Conservation (phyloP, 2,329 filamentous ascomycete species). For the Talaromyces sp. region DNA sequence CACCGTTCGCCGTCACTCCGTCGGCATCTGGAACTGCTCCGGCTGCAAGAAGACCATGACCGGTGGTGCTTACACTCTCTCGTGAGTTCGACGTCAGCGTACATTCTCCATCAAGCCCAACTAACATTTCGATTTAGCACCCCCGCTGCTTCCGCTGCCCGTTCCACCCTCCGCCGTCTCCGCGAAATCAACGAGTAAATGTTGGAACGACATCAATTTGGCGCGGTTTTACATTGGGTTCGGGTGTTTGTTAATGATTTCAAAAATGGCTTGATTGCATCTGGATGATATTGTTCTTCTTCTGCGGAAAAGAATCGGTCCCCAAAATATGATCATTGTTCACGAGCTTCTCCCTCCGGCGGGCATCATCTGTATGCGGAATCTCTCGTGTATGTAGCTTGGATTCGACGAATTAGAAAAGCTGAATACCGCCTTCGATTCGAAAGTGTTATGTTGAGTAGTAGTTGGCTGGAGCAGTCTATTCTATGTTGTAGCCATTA, state of each 20-base stretch:
- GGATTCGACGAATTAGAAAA: conserved; percentile 17
- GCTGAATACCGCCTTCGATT: conserved; percentile 17
- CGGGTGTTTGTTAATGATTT: conserved; percentile 16
- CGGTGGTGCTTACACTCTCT: conserved; percentile 90
- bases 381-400: conserved; percentile 19
- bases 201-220: conserved; percentile 39
- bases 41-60: conserved; percentile 91
- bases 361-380: conserved; percentile 18
- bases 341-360: conserved; percentile 17
- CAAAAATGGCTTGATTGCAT: conserved; percentile 19
- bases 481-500: not conserved
- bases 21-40: conserved; percentile 97
- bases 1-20: conserved; percentile 82
- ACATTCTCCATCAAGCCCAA: conserved; percentile 15
- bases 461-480: not conserved
- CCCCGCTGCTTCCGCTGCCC: conserved; percentile 86
- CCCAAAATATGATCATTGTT: conserved; percentile 18
- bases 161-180: conserved; percentile 94
- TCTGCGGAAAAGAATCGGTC: conserved; percentile 9
- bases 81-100: conserved; percentile 63
- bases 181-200: conserved; percentile 85
- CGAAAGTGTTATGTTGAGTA: not conserved
- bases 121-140: conserved; percentile 56
- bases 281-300: conserved; percentile 6
- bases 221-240: conserved; percentile 18